A percentile compares a stretch with the other conserved stretches of the same genome.
Conservation (phyloP, 352 stramenopile genomes). For the Phytophthora meadii region DNA sequence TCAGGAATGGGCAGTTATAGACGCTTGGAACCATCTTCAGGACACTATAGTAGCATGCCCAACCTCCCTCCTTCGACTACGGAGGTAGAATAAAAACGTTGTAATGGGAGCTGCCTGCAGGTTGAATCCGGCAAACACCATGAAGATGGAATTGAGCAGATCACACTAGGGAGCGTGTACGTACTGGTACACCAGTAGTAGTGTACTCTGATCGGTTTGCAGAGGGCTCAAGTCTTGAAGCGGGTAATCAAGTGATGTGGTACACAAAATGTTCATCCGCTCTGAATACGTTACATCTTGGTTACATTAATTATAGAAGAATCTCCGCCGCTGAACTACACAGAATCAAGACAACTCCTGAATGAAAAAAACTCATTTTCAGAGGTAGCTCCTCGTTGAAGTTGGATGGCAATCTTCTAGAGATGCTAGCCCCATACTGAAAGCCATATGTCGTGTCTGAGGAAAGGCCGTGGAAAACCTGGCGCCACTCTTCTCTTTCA, state of each 20-base stretch:
- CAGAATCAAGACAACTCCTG: not conserved
- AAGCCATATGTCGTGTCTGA: constrained; percentile 6
- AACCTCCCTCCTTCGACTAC: constrained; percentile 4
- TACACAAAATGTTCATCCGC: not conserved
- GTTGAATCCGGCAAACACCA: too few relatives aligned
- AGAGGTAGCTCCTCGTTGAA: constrained; percentile 28
- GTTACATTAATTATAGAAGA: not conserved
- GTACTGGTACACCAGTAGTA: too few relatives aligned
- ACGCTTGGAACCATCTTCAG: not conserved
- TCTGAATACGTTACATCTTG: not conserved
- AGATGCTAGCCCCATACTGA: constrained; percentile 8
- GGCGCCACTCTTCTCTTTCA: constrained; percentile 12
- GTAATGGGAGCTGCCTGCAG: too few relatives aligned
- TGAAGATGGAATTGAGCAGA: too few relatives aligned
- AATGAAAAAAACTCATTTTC: not conserved
- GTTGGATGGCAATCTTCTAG: constrained; percentile 20
- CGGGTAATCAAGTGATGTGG: constrained; percentile 1
- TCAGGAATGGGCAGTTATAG: constrained; percentile 36
- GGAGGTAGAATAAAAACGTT: too few relatives aligned
- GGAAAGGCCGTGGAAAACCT: constrained; percentile 21
- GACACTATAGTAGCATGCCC: constrained; percentile 25
- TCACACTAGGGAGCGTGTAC: too few relatives aligned
- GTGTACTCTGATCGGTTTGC: too few relatives aligned
- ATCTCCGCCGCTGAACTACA: not conserved
- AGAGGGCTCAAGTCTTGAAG: constrained; percentile 7